These are phyloP conservation scores for Mortierella sp. DNA, from an alignment of 371 early-diverging fungal species.

Conservation along the genomic window DNA sequence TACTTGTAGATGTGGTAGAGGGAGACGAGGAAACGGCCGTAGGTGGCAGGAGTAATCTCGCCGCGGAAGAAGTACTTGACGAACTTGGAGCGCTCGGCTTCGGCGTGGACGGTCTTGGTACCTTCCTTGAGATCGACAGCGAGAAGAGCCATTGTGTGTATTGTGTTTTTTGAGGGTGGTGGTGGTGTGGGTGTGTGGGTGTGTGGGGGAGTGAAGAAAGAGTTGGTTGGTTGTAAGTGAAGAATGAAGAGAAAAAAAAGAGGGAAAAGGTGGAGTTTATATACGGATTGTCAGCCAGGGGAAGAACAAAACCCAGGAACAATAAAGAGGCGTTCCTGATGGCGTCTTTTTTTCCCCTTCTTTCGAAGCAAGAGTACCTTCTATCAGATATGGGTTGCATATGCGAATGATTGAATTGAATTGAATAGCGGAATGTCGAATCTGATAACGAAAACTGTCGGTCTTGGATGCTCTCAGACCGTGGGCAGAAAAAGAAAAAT, in stretches of 20 bases:
- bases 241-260: background rate
- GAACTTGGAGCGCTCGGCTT: conserved; percentile 72
- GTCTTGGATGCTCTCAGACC: background rate
- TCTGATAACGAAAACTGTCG: conserved; percentile 3
- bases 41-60: conserved; percentile 37
- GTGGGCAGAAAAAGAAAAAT: background rate
- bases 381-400: background rate
- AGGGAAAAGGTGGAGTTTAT: background rate
- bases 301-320: background rate
- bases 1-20: conserved; percentile 54
- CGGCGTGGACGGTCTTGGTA: conserved; percentile 70
- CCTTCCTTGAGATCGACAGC: conserved; percentile 62
- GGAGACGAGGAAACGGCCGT: conserved; percentile 54
- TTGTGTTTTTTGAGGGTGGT: background rate
- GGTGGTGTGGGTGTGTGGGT: no score
- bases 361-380: background rate
- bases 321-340: background rate
- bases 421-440: background rate
- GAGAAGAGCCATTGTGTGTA: conserved; percentile 47
- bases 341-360: conserved; percentile 5
- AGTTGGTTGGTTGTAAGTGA: background rate
- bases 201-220: background rate
- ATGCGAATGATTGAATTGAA: background rate
- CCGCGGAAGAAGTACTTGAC: conserved; percentile 64
- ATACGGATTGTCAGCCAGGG: background rate